Percentiles rank a stretch among this genome's conserved stretches.
Conservation (phyloP, 176 grass and related monocot species). For the Raddia distichophylla region DNA sequence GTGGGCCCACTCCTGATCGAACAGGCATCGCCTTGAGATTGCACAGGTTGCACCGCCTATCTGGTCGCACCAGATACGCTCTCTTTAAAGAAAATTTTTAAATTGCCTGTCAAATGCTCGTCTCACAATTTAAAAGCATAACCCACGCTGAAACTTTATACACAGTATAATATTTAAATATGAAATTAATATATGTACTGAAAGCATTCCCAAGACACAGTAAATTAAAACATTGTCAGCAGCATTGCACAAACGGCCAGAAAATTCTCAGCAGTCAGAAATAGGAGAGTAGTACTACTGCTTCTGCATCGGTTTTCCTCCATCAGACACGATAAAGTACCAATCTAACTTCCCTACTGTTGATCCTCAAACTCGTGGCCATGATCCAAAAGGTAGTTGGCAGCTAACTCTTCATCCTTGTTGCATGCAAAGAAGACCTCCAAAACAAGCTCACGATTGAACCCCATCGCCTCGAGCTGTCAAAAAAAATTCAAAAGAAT, state of each 20-base stretch:
- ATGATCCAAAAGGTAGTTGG: conserved; percentile 96
- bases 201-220: conserved; percentile 53
- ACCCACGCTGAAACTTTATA: conserved; percentile 30
- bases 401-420: conserved; percentile 93
- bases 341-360: conserved; percentile 45
- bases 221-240: conserved; percentile 46
- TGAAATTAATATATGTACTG: conserved; percentile 71
- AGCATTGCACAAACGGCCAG: conserved; percentile 29
- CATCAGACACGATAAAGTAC: neutral
- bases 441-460: conserved; percentile 83
- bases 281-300: conserved; percentile 40
- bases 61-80: too few species aligned
- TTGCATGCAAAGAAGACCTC: conserved; percentile 99
- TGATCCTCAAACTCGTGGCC: conserved; percentile 89
- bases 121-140: neutral
- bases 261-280: conserved; percentile 48
- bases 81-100: too few species aligned
- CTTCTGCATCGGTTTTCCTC: conserved; percentile 10
- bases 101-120: too few species aligned
- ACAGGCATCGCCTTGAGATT: too few species aligned
- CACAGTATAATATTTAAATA: conserved; percentile 43
- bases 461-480: conserved; percentile 96
- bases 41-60: too few species aligned
- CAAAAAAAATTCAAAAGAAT: neutral
- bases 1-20: too few species aligned